These are phyloP conservation scores for Beauveria asiatica DNA, from an alignment of 2,329 filamentous ascomycete species.

Conservation along the genomic window DNA sequence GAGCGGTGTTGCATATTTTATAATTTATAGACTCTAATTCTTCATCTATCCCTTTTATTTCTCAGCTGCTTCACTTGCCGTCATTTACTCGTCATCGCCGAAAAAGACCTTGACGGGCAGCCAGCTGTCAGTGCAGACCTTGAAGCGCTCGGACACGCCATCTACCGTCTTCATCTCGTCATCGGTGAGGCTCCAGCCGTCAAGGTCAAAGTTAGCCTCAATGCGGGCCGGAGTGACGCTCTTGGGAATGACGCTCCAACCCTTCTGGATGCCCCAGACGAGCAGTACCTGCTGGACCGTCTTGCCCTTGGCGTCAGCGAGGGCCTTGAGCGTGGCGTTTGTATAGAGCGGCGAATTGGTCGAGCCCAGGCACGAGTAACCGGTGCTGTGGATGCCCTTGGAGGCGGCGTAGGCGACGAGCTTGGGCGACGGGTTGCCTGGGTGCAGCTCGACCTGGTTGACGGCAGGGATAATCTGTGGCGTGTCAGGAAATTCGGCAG, in stretches of 20 bases:
- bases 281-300: slow-evolving; percentile 69
- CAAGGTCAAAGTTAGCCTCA: slow-evolving; percentile 64
- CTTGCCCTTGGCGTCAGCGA: slow-evolving; percentile 59
- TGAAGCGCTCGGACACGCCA: slow-evolving; percentile 66
- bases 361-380: slow-evolving; percentile 66
- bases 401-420: slow-evolving; percentile 62
- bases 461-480: slow-evolving; percentile 52
- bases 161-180: slow-evolving; percentile 65
- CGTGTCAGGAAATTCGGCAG: not conserved
- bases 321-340: slow-evolving; percentile 51
- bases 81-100: slow-evolving; percentile 61
- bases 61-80: not conserved
- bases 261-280: slow-evolving; percentile 72
- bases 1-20: not conserved
- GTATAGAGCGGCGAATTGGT: slow-evolving; percentile 62
- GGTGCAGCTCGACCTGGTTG: slow-evolving; percentile 78
- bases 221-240: slow-evolving; percentile 67
- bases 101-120: slow-evolving; percentile 74
- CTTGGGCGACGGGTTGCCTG: slow-evolving; percentile 73
- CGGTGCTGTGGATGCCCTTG: slow-evolving; percentile 68
- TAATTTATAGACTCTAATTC: not conserved
- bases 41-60: not conserved
- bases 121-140: slow-evolving; percentile 70
- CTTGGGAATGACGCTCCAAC: slow-evolving; percentile 81
- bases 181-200: slow-evolving; percentile 63